Evolutionary conservation across 1,284 basidiomycete species (phyloP).

Genomic region (Mycosarcoma mackinlayi): DNA sequence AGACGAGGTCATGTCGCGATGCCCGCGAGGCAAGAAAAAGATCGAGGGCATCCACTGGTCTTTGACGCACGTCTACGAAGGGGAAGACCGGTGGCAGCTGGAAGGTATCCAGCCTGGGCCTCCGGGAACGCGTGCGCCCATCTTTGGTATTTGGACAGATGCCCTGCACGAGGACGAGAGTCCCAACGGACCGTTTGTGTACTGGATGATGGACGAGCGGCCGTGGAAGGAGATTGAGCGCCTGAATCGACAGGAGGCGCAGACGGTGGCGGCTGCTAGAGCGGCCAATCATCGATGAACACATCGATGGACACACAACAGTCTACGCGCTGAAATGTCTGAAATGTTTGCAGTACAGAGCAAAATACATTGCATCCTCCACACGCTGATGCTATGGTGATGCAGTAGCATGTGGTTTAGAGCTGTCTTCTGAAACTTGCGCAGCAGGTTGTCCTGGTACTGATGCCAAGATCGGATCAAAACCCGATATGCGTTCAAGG

Average conservation of each 20-base stretch:
- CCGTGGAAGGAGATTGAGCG: constrained; percentile 45
- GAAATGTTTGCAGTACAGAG: too few species aligned
- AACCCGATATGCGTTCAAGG: too few species aligned
- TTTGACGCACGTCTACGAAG: constrained; percentile 54
- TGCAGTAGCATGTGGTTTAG: too few species aligned
- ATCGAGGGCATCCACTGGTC: constrained; percentile 51
- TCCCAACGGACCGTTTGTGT: constrained; percentile 47
- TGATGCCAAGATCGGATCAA: too few species aligned
- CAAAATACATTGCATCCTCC: too few species aligned
- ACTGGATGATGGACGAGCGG: constrained; percentile 51
- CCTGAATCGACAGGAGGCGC: constrained; percentile 29
- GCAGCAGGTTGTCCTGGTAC: too few species aligned
- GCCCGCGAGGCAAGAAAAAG: constrained; percentile 22
- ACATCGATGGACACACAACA: too few species aligned
- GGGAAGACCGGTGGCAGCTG: constrained; percentile 52
- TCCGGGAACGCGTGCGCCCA: constrained; percentile 47
- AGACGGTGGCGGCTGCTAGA: constrained; percentile 10
- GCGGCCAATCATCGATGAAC: constrained; percentile 4
- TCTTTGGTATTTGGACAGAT: constrained; percentile 56
- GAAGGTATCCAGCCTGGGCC: constrained; percentile 51
- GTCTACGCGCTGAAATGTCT: too few species aligned
- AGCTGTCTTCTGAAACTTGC: too few species aligned
- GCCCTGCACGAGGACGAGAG: constrained; percentile 40
- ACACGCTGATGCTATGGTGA: too few species aligned
- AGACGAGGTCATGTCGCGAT: constrained; percentile 22